Conservation (phyloP, 306 rosid genomes). For the Prunus davidiana region DNA sequence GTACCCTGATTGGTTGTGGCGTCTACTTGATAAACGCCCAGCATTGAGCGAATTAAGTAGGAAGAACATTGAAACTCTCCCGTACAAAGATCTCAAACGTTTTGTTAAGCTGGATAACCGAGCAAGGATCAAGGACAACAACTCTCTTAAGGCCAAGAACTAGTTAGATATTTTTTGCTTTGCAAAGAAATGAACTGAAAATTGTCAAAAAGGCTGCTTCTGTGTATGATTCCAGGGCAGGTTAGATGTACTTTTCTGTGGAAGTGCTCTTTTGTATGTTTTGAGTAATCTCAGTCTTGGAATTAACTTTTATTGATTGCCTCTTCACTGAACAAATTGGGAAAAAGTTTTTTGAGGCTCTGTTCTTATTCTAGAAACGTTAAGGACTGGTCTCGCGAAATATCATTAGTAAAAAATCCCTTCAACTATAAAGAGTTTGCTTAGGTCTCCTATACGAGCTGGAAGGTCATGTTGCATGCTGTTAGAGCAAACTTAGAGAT, state of each 20-base stretch:
- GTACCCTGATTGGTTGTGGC: slow-evolving; percentile 86
- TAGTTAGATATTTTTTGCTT: slow-evolving; percentile 17
- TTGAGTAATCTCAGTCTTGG: background rate
- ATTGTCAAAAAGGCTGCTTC: background rate
- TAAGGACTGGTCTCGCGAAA: no score
- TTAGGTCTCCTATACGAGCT: no score
- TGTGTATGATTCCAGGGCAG: background rate
- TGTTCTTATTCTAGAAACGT: no score
- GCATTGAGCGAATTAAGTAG: slow-evolving; percentile 74
- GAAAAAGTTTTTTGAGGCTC: no score
- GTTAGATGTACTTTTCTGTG: background rate
- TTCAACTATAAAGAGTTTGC: no score
- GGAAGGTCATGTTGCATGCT: background rate
- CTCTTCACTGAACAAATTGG: no score
- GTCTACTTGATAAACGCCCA: slow-evolving; percentile 65
- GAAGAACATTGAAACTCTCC: slow-evolving; percentile 54
- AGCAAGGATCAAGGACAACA: slow-evolving; percentile 75
- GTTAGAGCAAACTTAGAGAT: background rate
- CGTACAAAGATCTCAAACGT: slow-evolving; percentile 64
- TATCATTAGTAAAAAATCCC: no score
- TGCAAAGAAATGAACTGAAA: background rate
- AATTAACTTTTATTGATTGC: no score
- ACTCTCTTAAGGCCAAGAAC: slow-evolving; percentile 60
- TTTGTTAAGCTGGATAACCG: slow-evolving; percentile 81
- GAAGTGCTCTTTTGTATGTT: background rate